Conservation (phyloP, 192 early-diverging fungal genomes). For the Coemansia asiatica region DNA sequence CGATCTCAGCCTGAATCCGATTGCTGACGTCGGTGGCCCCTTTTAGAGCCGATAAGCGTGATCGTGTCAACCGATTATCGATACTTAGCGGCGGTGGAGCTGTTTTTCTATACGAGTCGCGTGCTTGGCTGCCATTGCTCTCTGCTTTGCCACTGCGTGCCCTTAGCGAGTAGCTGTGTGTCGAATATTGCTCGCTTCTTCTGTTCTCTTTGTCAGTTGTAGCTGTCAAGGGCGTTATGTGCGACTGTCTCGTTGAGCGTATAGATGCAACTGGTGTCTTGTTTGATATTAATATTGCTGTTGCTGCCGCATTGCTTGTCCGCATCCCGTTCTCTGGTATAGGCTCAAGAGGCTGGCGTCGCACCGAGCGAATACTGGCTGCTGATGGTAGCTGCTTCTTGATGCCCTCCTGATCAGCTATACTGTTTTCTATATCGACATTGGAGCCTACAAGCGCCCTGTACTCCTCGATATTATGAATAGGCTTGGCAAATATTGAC, state of each 20-base stretch:
- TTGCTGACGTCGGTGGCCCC: background rate
- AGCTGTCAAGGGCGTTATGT: background rate
- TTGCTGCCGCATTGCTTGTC: background rate
- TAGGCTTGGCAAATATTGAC: constrained; percentile 42
- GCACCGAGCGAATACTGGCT: background rate
- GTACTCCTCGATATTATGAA: constrained; percentile 40
- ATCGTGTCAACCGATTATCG: background rate
- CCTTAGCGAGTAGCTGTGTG: background rate
- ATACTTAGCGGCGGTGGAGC: background rate
- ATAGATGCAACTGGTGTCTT: constrained; percentile 3
- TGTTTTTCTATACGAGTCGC: background rate
- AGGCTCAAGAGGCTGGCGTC: background rate
- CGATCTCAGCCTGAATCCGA: constrained; percentile 40
- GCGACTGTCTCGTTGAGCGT: constrained; percentile 7
- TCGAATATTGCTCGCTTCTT: background rate
- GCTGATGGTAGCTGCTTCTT: constrained; percentile 1
- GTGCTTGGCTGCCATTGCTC: background rate
- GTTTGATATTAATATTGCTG: background rate
- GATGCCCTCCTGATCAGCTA: background rate
- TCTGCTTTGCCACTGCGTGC: constrained; percentile 6
- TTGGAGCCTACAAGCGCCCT: constrained; percentile 8
- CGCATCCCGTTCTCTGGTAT: constrained; percentile 1
- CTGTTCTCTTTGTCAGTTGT: background rate
- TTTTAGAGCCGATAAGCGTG: constrained; percentile 4
- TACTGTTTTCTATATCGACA: background rate